These are phyloP conservation scores for Plasmodium vinckei DNA, from an alignment of 169 alveolate genomes.

Conservation along the genomic window DNA sequence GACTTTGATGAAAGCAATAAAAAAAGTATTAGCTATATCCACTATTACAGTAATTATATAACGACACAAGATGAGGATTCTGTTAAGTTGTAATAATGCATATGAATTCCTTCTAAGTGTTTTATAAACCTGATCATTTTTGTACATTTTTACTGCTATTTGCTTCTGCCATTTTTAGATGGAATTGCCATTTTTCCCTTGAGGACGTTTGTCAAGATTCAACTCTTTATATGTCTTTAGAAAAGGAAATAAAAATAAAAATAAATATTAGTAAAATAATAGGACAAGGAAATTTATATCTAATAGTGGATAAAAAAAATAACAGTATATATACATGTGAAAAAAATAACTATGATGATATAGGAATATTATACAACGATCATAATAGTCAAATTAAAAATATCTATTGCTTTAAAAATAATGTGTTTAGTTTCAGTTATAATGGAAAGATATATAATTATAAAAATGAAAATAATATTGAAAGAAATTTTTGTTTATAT, in stretches of 20 bases:
- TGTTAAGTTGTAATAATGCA: constrained; percentile 21
- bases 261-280: constrained; percentile 44
- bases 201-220: not conserved
- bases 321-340: constrained; percentile 27
- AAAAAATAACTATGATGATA: constrained; percentile 52
- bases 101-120: not conserved
- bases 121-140: not conserved
- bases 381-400: constrained; percentile 57
- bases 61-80: constrained; percentile 54
- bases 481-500: constrained; percentile 39
- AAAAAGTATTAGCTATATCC: constrained; percentile 17
- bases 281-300: constrained; percentile 11
- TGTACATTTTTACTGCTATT: not conserved
- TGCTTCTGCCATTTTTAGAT: constrained; percentile 3
- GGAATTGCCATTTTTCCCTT: constrained; percentile 25
- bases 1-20: constrained; percentile 2
- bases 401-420: constrained; percentile 26
- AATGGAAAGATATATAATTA: constrained; percentile 51
- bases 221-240: not conserved
- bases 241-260: constrained; percentile 13
- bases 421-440: constrained; percentile 38
- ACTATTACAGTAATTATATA: constrained; percentile 35
- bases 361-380: constrained; percentile 38
- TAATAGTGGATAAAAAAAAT: constrained; percentile 37
- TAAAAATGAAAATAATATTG: constrained; percentile 31